Conservation (phyloP, 2,329 filamentous ascomycete species). For the Atkinsonella hypoxylon region DNA sequence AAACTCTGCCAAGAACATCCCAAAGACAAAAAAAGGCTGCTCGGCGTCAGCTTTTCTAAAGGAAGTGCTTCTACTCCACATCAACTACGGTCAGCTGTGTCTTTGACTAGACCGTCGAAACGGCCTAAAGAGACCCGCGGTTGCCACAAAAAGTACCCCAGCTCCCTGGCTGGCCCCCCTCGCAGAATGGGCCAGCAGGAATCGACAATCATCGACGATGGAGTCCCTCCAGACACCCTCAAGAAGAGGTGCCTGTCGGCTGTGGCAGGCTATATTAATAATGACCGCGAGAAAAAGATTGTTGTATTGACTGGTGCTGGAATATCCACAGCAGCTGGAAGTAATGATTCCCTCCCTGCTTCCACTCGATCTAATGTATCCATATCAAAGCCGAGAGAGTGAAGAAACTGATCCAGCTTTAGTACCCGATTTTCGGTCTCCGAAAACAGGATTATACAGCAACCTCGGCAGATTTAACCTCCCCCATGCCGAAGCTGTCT, state of each 20-base stretch:
- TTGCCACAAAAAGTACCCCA: constrained; percentile 22
- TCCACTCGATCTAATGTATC: neutral
- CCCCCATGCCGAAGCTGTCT: constrained; percentile 83
- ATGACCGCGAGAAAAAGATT: constrained; percentile 54
- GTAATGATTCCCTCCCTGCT: constrained; percentile 20
- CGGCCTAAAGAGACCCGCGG: constrained; percentile 27
- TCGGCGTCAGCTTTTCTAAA: too few species aligned
- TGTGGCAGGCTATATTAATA: constrained; percentile 69
- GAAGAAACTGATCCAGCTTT: constrained; percentile 8
- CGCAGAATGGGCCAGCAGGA: constrained; percentile 77
- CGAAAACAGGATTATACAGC: constrained; percentile 84
- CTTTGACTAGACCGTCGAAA: constrained; percentile 16
- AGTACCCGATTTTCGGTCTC: constrained; percentile 91
- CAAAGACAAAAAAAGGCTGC: too few species aligned
- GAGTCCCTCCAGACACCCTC: constrained; percentile 52
- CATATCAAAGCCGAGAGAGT: neutral
- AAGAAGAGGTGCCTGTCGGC: constrained; percentile 56
- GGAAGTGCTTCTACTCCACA: too few species aligned
- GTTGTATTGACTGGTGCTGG: constrained; percentile 88
- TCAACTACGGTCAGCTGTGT: too few species aligned
- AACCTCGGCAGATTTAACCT: constrained; percentile 80
- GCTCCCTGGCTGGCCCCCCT: constrained; percentile 20
- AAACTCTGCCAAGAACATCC: too few species aligned
- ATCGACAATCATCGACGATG: constrained; percentile 52
- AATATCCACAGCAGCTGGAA: constrained; percentile 64